Evolutionary conservation across 2,329 filamentous ascomycete species (phyloP).

Genomic region (Periglandula ipomoeae): DNA sequence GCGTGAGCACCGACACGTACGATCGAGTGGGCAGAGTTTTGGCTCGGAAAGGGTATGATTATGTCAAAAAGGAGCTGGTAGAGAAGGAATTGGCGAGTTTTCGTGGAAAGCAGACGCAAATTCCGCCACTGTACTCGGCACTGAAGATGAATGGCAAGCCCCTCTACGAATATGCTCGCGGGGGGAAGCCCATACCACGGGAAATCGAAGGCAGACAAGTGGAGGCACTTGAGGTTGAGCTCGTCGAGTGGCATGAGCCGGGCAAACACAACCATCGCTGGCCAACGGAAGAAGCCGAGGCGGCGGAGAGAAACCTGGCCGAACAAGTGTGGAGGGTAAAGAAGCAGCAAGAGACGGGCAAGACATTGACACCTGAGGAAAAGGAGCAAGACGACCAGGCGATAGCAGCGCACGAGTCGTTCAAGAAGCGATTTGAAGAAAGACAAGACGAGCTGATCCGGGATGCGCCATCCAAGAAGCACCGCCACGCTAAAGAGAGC

Average conservation of each 20-base stretch:
- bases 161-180: constrained; percentile 89
- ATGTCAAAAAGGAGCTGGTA: constrained; percentile 71
- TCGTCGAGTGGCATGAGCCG: constrained; percentile 77
- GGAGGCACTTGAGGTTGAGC: constrained; percentile 65
- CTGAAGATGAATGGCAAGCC: constrained; percentile 90
- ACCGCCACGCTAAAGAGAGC: constrained; percentile 20
- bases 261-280: constrained; percentile 71
- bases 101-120: constrained; percentile 76
- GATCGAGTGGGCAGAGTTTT: constrained; percentile 80
- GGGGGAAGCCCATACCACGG: constrained; percentile 75
- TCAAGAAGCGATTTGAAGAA: constrained; percentile 50
- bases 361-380: constrained; percentile 43
- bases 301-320: constrained; percentile 66
- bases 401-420: constrained; percentile 44
- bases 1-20: constrained; percentile 86
- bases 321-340: constrained; percentile 60
- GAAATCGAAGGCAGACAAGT: constrained; percentile 78
- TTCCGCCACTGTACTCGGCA: constrained; percentile 86
- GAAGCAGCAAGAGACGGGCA: constrained; percentile 41
- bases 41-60: constrained; percentile 62
- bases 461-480: constrained; percentile 33
- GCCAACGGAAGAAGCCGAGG: constrained; percentile 69
- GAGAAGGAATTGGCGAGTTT: constrained; percentile 69
- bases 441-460: constrained; percentile 47
- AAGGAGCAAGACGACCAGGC: constrained; percentile 47